These are phyloP conservation scores for Botrytis byssoidea DNA, from an alignment of 2,329 filamentous ascomycete genomes.

Conservation along the genomic window DNA sequence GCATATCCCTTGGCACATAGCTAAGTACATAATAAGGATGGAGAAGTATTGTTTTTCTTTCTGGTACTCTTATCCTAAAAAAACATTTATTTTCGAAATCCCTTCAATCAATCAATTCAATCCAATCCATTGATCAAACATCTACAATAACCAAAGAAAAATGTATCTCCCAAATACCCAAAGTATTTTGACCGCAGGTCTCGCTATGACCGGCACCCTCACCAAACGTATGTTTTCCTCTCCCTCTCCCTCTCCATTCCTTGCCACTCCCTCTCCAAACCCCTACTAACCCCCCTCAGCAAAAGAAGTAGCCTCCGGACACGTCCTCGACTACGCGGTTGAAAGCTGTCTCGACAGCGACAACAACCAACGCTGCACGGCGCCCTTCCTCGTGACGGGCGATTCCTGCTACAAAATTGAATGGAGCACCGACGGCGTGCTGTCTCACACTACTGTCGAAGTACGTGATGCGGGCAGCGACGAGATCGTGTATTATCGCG, in stretches of 20 bases:
- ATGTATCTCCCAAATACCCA: slow-evolving; percentile 35
- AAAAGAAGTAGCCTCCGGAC: slow-evolving; percentile 38
- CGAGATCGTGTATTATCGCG: slow-evolving; percentile 47
- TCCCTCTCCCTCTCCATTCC: not conserved
- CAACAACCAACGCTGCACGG: slow-evolving; percentile 37
- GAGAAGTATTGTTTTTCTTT: no score
- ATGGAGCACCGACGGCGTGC: slow-evolving; percentile 42
- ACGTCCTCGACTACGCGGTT: slow-evolving; percentile 45
- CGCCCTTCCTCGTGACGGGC: slow-evolving; percentile 44
- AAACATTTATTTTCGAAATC: not conserved
- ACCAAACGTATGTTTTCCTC: slow-evolving; percentile 25
- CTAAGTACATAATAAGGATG: not conserved
- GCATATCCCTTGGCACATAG: not conserved
- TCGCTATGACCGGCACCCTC: slow-evolving; percentile 28
- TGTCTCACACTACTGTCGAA: slow-evolving; percentile 46
- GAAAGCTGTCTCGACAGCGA: slow-evolving; percentile 44
- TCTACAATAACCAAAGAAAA: not conserved
- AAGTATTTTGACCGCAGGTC: slow-evolving; percentile 30
- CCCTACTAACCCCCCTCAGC: slow-evolving; percentile 26
- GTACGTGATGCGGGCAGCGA: slow-evolving; percentile 41
- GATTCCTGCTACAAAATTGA: slow-evolving; percentile 43
- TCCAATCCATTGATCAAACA: not conserved
- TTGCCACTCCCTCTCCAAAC: not conserved
- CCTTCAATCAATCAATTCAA: no score
- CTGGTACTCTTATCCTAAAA: not conserved